Evolutionary conservation across 768 basidiomycete species (phyloP).

Genomic region (Hypsizygus marmoreus): DNA sequence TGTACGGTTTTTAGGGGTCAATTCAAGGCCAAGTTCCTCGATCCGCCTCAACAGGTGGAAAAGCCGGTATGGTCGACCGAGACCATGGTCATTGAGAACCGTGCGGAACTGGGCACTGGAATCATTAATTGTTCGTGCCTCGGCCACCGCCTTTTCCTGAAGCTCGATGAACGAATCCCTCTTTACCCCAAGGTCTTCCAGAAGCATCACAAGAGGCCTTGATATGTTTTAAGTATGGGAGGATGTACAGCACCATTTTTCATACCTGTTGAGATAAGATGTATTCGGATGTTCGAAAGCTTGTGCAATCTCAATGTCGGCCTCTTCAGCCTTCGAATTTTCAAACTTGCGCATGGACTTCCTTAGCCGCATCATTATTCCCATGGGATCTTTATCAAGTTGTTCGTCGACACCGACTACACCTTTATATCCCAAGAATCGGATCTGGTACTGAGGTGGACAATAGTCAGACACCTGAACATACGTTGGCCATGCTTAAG

Average conservation of each 20-base stretch:
- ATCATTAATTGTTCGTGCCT: slow-evolving; percentile 61
- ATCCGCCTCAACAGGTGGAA: slow-evolving; percentile 53
- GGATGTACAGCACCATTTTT: not conserved
- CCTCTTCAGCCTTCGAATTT: slow-evolving; percentile 44
- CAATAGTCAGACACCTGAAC: slow-evolving; percentile 7
- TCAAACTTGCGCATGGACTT: slow-evolving; percentile 78
- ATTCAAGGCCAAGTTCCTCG: slow-evolving; percentile 46
- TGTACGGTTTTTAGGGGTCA: slow-evolving; percentile 36
- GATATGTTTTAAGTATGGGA: not conserved
- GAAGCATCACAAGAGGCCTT: slow-evolving; percentile 74
- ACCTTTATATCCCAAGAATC: slow-evolving; percentile 84
- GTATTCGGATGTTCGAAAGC: slow-evolving; percentile 59
- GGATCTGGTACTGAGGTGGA: slow-evolving; percentile 66
- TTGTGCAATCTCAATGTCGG: slow-evolving; percentile 74
- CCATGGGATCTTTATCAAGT: slow-evolving; percentile 42
- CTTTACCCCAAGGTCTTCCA: slow-evolving; percentile 74
- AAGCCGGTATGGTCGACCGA: slow-evolving; percentile 51
- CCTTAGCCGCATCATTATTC: slow-evolving; percentile 69
- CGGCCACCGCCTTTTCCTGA: slow-evolving; percentile 59
- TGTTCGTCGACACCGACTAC: slow-evolving; percentile 69
- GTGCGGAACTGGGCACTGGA: slow-evolving; percentile 48
- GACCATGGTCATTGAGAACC: slow-evolving; percentile 50
- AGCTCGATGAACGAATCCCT: slow-evolving; percentile 59
- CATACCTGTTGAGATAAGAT: slow-evolving; percentile 74
- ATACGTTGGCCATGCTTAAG: not conserved